These are phyloP conservation scores for Fusarium abutilonis DNA, from an alignment of 2,329 filamentous ascomycete species.

Conservation along the genomic window DNA sequence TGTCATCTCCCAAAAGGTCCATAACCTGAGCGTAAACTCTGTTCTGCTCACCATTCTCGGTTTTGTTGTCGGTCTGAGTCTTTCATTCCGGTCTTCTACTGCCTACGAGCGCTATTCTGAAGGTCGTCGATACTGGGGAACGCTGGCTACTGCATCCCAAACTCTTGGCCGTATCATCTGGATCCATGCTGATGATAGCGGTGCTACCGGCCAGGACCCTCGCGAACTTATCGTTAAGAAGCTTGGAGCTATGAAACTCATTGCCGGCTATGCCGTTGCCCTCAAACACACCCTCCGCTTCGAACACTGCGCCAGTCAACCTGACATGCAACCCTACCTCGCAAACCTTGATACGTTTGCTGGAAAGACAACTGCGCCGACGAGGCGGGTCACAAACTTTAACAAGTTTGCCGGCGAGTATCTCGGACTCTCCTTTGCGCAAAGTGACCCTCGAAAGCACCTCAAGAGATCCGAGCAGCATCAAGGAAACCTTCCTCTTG, in stretches of 20 bases:
- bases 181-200: slow-evolving; percentile 75
- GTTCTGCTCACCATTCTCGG: slow-evolving; percentile 76
- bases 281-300: slow-evolving; percentile 86
- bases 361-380: slow-evolving; percentile 58
- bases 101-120: slow-evolving; percentile 79
- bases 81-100: slow-evolving; percentile 79
- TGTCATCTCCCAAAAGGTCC: slow-evolving; percentile 60
- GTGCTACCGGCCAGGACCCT: slow-evolving; percentile 55
- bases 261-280: slow-evolving; percentile 78
- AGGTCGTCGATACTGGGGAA: slow-evolving; percentile 70
- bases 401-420: slow-evolving; percentile 76
- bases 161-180: slow-evolving; percentile 81
- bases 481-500: slow-evolving; percentile 81
- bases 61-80: slow-evolving; percentile 81
- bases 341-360: slow-evolving; percentile 78
- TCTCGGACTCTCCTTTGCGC: slow-evolving; percentile 78
- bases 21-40: slow-evolving; percentile 51
- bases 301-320: slow-evolving; percentile 80
- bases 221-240: slow-evolving; percentile 77
- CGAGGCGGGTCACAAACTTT: slow-evolving; percentile 53
- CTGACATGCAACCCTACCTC: slow-evolving; percentile 75
- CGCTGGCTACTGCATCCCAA: slow-evolving; percentile 69
- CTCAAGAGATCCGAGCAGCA: slow-evolving; percentile 78
- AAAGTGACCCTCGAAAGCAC: slow-evolving; percentile 79
- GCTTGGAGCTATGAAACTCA: slow-evolving; percentile 77